Evolutionary conservation across 1,139 yeast genomes (phyloP).

Genomic region (Suhomyces terraborum): DNA sequence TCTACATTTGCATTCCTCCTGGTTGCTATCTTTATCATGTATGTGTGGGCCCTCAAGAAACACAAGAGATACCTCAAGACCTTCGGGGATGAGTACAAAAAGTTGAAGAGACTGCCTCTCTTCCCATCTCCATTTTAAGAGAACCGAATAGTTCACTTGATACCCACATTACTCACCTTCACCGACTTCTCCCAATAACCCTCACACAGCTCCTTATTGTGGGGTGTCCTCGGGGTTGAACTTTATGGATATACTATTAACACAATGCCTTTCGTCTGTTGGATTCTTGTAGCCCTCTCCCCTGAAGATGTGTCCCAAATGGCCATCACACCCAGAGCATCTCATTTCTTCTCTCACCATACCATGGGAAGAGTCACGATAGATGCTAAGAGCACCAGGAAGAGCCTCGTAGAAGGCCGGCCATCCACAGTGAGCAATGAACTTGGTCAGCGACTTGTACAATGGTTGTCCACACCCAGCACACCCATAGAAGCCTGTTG

Average conservation of each 20-base stretch:
- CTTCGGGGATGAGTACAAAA: constrained; percentile 76
- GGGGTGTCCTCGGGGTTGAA: constrained; percentile 38
- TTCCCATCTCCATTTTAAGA: constrained; percentile 50
- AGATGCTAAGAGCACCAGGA: constrained; percentile 70
- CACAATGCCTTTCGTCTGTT: constrained; percentile 93
- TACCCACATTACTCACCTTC: no score
- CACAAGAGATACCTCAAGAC: constrained; percentile 66
- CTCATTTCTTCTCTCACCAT: constrained; percentile 86
- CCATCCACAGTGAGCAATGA: constrained; percentile 95
- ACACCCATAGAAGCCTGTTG: constrained; percentile 71
- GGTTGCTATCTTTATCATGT: constrained; percentile 79
- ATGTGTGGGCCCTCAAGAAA: constrained; percentile 74
- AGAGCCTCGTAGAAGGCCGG: constrained; percentile 92
- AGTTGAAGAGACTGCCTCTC: constrained; percentile 61
- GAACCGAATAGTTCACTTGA: neutral
- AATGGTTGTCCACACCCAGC: constrained; percentile 84
- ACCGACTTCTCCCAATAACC: no score
- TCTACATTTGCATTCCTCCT: constrained; percentile 68
- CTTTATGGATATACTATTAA: constrained; percentile 79
- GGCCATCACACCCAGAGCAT: constrained; percentile 89
- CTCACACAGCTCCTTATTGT: no score
- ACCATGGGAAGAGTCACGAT: constrained; percentile 65
- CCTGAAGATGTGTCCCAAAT: constrained; percentile 88
- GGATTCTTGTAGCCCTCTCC: constrained; percentile 95
- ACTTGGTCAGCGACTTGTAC: constrained; percentile 78